Evolutionary conservation across 352 stramenopile genomes (phyloP), one percentile per base, ranked within the genome.

Genomic region (Stephanocyclus meneghinianus): DNA sequence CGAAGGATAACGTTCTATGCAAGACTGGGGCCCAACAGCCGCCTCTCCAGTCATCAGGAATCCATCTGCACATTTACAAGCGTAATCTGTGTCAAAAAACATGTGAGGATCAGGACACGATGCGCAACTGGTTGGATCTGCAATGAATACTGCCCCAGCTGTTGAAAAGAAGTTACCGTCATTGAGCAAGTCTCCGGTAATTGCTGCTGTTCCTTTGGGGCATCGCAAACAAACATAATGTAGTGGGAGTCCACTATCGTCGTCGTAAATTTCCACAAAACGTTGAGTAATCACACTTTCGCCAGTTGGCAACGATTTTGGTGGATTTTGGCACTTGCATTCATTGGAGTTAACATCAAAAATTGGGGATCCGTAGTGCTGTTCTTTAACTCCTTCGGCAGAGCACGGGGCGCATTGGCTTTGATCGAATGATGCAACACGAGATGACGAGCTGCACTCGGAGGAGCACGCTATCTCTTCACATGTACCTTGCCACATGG

Each of bases 31-130:
- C 7, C 81, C 84, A 10, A 92, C 40, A 10, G 85, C 82, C 8
- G 71, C 73, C 61, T 92, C 94, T 7, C 78, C 80, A 35, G 93
- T 78, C 7, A 92, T 69, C 16, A 91, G 63, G 66, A 93, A 96
- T 2, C 89, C 87, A 37, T 66, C 71, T 4, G 72, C 61, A 72
- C 95, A 97, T 0, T 76, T 61, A 77, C 95, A 98, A 2, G 26
- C 57, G 18, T 83, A 80, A 29, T 83, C 71, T 6, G 40, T 65
- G 42, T 78, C 71, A 30, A 94, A 87, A 4, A 80, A 84, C 95
- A 97, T 97, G 10, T 84, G 62, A 1, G 87, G 75, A 86, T 97
- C 94, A 0, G 84, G 78, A 71, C 95, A 98, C 2, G 77, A 26
- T 37, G 80, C 70, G 65, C 95, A 98, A 0, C 61, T 79, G 32